Conservation (phyloP, 2,329 filamentous ascomycete species). For the Metarhizium album region DNA sequence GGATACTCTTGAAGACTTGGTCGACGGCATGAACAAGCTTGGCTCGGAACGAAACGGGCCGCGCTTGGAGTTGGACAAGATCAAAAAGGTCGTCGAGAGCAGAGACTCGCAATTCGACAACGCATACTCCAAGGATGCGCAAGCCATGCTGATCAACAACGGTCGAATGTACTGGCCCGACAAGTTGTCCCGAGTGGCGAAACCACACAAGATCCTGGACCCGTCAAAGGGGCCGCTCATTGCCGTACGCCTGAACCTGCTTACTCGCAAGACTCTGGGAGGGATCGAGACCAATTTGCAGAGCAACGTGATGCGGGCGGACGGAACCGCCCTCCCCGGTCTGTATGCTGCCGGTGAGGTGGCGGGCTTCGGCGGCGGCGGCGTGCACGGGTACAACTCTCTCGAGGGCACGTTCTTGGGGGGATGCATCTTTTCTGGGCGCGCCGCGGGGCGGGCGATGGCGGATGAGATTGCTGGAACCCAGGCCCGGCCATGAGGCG, state of each 20-base stretch:
- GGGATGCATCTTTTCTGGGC: conserved; percentile 52
- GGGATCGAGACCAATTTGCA: conserved; percentile 48
- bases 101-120: conserved; percentile 48
- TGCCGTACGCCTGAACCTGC: conserved; percentile 47
- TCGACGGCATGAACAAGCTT: conserved; percentile 48
- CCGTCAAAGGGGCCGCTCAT: conserved; percentile 46
- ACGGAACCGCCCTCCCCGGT: conserved; percentile 36
- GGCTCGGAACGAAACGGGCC: conserved; percentile 35
- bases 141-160: conserved; percentile 51
- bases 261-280: conserved; percentile 51
- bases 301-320: conserved; percentile 43
- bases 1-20: conserved; percentile 43
- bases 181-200: conserved; percentile 36
- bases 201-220: conserved; percentile 44
- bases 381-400: conserved; percentile 51
- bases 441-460: conserved; percentile 44
- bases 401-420: conserved; percentile 53
- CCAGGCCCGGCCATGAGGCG: neutral
- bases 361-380: conserved; percentile 51
- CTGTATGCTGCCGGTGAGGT: conserved; percentile 50
- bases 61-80: conserved; percentile 29
- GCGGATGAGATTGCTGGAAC: conserved; percentile 29
- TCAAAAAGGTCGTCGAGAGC: conserved; percentile 37
- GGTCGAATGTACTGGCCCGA: conserved; percentile 46
- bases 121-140: conserved; percentile 47